Conservation (phyloP, 2,329 filamentous ascomycete species). For the Paecilomyces sp. region DNA sequence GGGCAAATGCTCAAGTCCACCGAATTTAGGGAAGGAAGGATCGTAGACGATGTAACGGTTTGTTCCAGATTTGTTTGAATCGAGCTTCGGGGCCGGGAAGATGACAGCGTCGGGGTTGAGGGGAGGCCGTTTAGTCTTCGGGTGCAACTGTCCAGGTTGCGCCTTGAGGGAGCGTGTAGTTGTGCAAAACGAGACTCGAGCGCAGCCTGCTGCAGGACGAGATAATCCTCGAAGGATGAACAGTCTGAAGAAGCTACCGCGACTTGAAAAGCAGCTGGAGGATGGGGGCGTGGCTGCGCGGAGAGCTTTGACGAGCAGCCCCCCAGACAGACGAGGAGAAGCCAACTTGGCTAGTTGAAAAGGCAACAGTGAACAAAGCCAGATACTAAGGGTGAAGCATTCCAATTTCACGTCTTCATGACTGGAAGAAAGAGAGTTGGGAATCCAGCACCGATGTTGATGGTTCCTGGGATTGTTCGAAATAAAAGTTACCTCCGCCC, state of each 20-base stretch:
- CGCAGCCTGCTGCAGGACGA: background rate
- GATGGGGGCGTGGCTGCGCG: slow-evolving; percentile 8
- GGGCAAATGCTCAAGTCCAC: slow-evolving; percentile 7
- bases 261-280: background rate
- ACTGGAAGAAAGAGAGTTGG: background rate
- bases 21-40: slow-evolving; percentile 7
- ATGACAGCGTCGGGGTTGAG: background rate
- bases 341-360: slow-evolving; percentile 24
- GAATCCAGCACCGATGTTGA: background rate
- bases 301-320: slow-evolving; percentile 18
- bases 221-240: background rate
- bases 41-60: slow-evolving; percentile 18
- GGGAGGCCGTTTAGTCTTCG: background rate
- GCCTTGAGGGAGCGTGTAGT: background rate
- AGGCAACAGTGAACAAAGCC: background rate
- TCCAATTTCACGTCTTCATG: background rate
- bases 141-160: background rate
- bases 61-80: slow-evolving; percentile 4
- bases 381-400: background rate
- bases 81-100: background rate
- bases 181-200: background rate
- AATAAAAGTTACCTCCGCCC: background rate
- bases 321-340: slow-evolving; percentile 20
- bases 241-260: background rate
- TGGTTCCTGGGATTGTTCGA: background rate